Percentiles rank a stretch among this genome's conserved stretches.
Conservation (phyloP, 345 rosid species). For the Salix exigua region DNA sequence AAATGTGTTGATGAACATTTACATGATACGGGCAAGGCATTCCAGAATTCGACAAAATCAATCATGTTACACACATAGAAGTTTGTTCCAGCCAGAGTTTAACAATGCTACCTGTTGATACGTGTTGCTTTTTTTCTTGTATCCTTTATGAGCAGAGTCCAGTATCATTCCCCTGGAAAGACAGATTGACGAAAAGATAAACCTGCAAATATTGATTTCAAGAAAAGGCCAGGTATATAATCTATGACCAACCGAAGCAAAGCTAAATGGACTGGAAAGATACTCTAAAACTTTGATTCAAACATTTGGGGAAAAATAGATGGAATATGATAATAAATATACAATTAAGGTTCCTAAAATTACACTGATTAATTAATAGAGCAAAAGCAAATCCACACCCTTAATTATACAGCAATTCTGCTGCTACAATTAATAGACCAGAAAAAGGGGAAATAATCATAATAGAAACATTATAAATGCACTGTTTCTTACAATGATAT, state of each 20-base stretch:
- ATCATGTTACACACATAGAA: too few species aligned
- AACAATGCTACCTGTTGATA: too few species aligned
- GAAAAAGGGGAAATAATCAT: conserved; percentile 16
- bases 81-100: too few species aligned
- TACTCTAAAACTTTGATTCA: neutral
- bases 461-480: conserved; percentile 31
- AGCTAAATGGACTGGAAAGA: neutral
- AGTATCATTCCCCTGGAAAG: neutral
- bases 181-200: neutral
- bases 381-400: conserved; percentile 11
- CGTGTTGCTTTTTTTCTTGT: too few species aligned
- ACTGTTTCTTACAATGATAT: conserved; percentile 52
- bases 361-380: conserved; percentile 18
- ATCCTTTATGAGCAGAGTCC: neutral
- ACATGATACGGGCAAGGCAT: too few species aligned
- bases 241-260: neutral
- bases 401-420: conserved; percentile 29
- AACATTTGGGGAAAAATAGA: neutral
- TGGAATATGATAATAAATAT: conserved; percentile 4
- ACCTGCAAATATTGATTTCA: neutral
- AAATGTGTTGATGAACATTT: too few species aligned
- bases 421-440: conserved; percentile 20
- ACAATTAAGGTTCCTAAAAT: conserved; percentile 13
- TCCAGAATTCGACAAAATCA: too few species aligned
- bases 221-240: neutral